Percentiles rank a stretch among this genome's conserved stretches.
Evolutionary conservation across 495 filamentous ascomycete genomes (phyloP).

Genomic region (Hyaloscypha variabilis): DNA sequence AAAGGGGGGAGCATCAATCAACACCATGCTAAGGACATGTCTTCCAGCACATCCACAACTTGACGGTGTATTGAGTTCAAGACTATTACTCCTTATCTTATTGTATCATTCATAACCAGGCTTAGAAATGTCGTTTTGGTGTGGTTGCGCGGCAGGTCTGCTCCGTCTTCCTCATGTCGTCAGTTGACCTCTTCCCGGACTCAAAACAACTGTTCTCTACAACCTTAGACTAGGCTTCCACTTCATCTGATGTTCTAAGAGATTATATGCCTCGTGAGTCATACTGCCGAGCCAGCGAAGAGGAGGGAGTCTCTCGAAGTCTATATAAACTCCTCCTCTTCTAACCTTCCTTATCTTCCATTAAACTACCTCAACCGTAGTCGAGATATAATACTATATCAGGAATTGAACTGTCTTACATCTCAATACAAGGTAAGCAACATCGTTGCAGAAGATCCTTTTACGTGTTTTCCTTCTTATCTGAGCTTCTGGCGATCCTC

Average conservation of each 20-base stretch:
- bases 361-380: neutral
- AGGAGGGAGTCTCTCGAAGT: no score
- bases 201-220: neutral
- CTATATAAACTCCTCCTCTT: neutral
- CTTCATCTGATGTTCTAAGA: neutral
- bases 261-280: no score
- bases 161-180: no score
- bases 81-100: neutral
- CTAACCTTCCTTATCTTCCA: neutral
- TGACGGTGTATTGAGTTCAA: neutral
- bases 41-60: neutral
- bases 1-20: neutral
- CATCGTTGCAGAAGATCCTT: neutral
- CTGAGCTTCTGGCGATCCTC: neutral
- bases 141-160: no score
- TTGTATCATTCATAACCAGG: no score
- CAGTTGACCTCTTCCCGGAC: neutral
- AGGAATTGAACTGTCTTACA: neutral
- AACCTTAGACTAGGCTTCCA: neutral
- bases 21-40: neutral
- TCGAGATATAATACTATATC: neutral
- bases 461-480: neutral
- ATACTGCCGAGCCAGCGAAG: no score
- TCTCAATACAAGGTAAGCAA: neutral
- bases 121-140: no score